phyloP scores from a whole-genome alignment of 1,139 yeast species.

The Suhomyces anneliseae region DNA sequence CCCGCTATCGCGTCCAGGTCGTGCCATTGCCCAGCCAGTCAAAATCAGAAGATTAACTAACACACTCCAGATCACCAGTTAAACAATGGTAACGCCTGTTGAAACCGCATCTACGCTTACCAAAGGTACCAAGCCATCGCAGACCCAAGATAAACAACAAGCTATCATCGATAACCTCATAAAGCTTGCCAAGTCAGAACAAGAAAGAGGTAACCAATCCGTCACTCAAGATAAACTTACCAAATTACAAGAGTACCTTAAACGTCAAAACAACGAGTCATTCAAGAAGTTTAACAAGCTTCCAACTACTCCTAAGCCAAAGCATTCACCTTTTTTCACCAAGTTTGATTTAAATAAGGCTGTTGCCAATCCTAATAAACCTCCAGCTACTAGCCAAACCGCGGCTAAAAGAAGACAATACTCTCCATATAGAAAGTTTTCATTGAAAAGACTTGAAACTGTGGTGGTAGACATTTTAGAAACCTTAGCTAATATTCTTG shows the following conservation, averaged over 20 bases:
- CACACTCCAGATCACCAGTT: background rate
- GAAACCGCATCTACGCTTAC: background rate
- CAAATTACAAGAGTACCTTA: slow-evolving; percentile 15
- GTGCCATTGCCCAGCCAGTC: background rate
- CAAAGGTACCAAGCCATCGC: slow-evolving; percentile 1
- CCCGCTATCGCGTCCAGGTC: background rate
- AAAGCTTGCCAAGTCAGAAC: slow-evolving; percentile 22
- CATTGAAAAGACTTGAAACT: slow-evolving; percentile 33
- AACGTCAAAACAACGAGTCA: slow-evolving; percentile 5
- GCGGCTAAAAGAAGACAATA: slow-evolving; percentile 2
- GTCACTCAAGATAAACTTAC: slow-evolving; percentile 23
- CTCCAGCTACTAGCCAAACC: background rate
- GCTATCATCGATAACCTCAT: slow-evolving; percentile 21
- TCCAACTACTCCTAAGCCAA: slow-evolving; percentile 19
- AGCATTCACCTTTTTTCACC: slow-evolving; percentile 18
- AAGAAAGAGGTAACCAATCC: slow-evolving; percentile 22
- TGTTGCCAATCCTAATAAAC: slow-evolving; percentile 1
- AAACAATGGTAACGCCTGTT: slow-evolving; percentile 9
- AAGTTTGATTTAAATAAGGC: slow-evolving; percentile 16
- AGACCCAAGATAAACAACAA: slow-evolving; percentile 11
- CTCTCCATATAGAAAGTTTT: slow-evolving; percentile 17
- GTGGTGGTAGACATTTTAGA: slow-evolving; percentile 35
- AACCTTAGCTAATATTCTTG: slow-evolving; percentile 41
- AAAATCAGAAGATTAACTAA: slow-evolving; percentile 4
- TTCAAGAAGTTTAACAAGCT: slow-evolving; percentile 7